Evolutionary conservation across 768 basidiomycete species (phyloP), one percentile per base, ranked within the genome.

Genomic region (Termitomyces sp.): DNA sequence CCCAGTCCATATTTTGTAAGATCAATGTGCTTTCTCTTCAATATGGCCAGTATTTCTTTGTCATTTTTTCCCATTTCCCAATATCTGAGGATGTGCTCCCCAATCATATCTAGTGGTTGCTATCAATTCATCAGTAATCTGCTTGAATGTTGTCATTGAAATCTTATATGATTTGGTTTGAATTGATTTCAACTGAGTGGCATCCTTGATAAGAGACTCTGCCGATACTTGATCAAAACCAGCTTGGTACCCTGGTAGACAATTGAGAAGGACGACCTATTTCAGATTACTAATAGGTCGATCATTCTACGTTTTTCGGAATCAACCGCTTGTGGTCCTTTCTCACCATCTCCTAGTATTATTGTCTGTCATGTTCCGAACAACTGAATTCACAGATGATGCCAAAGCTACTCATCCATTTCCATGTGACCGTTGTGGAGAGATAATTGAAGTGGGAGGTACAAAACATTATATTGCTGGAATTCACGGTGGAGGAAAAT

Each of bases 61-160:
- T 71, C 66, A 10, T 56, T 66, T 20, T 61, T 59, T 0, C 56
- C 40, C 42, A 65, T 59, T 20, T 62, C 57, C 70, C 67, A 69
- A 10, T 60, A 61, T 7, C 32, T 13, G 1, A 45, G 20, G 27
- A 63, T 60, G 53, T 54, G 38, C 12, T 23, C 16, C 1, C 38
- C 18, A n/a, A 49, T 38, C 20, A 48, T 45, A 27, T 54, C 38
- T 11, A 54, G 15, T 18, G n/a, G 53, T 36, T 32, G 36, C 46
- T 54, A 18, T 45, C n/a, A n/a, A n/a, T n/a, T n/a, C n/a, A n/a
- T n/a, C n/a, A n/a, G n/a, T n/a, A n/a, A n/a, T n/a, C n/a, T n/a
- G n/a, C n/a, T n/a, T n/a, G n/a, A n/a, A n/a, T n/a, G n/a, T n/a
- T n/a, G n/a, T n/a, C n/a, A n/a, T 45, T 45, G n/a, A 4, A 29